Evolutionary conservation across 129 eudicot genomes (phyloP), one percentile per base, ranked within the genome.

Genomic region (Smallanthus sonchifolius): DNA sequence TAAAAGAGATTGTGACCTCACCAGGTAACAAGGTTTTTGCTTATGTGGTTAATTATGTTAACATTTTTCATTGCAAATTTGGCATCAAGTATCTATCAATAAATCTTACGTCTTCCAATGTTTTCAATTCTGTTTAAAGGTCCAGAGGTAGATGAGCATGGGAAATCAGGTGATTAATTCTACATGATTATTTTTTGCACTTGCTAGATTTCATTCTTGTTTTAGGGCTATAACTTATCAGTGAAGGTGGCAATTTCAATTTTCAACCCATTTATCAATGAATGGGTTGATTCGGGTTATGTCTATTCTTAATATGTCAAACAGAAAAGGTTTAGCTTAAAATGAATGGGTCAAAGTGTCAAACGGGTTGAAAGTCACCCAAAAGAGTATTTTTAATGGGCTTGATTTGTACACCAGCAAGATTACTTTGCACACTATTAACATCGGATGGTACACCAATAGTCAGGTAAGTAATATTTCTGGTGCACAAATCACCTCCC

Each of bases 1-100:
- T 85, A 48, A 88, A 86, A 72, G 95, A 88, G 83, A 81, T 85
- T 28, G 95, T 88, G 57, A 88, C 95, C 35, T 88, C 95, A 7
- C 77, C 88, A 61, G 90, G 90, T 88, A 80, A 37, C 13, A 30
- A n/a, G 36, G 15, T 72, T 54, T 34, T 55, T 45, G 20, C 19
- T 49, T 49, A 65, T 49, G 55, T 37, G 20, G 65, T 19, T 71
- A 51, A 0, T 16, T 60, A n/a, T 40, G 75, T 20, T 61, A 10
- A 37, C 49, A 71, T 37, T 61, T 43, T 54, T 73, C 52, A 35
- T 17, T n/a, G 65, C 63, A 44, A 42, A 15, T 63, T 43, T 69
- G 9, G 59, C 17, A 62, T 6, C 4, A 0, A 40, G 9, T 10
- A 2, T 48, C 62, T 52, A 70, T 32, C 24, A 59, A 16, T 61